Conservation (phyloP, 805 yeast genomes). For the Metschnikowia dekortorum region DNA sequence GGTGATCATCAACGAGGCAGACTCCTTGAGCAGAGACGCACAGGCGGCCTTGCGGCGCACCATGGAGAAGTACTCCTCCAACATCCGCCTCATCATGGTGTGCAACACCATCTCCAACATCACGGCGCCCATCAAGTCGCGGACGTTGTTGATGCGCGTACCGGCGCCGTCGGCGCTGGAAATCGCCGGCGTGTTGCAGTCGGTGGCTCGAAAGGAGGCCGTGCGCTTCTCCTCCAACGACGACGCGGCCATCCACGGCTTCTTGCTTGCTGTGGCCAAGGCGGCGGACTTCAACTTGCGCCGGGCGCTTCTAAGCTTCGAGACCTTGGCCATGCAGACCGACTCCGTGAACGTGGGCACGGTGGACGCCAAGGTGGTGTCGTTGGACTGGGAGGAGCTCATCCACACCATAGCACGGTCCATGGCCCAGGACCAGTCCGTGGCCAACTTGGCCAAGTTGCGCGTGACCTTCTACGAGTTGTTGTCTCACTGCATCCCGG, state of each 20-base stretch:
- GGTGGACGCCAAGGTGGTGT: constrained; percentile 39
- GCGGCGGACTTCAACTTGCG: constrained; percentile 70
- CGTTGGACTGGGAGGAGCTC: constrained; percentile 89
- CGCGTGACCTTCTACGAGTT: constrained; percentile 76
- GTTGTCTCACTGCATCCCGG: constrained; percentile 90
- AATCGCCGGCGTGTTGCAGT: constrained; percentile 48
- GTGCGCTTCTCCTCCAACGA: constrained; percentile 39
- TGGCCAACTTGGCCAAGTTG: constrained; percentile 54
- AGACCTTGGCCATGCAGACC: constrained; percentile 72
- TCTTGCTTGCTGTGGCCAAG: constrained; percentile 50
- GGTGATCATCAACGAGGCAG: constrained; percentile 89
- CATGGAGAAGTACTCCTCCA: constrained; percentile 90
- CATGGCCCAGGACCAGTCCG: constrained; percentile 59
- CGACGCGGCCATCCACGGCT: constrained; percentile 25
- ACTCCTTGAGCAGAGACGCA: constrained; percentile 83
- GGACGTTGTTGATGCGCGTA: constrained; percentile 83
- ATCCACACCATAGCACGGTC: constrained; percentile 59
- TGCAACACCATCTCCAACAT: constrained; percentile 90
- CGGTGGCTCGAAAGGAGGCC: constrained; percentile 56
- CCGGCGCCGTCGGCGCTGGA: constrained; percentile 73
- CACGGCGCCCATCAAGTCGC: constrained; percentile 89
- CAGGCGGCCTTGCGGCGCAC: constrained; percentile 95
- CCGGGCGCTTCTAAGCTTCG: constrained; percentile 71
- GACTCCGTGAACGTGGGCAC: constrained; percentile 41
- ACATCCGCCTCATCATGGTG: constrained; percentile 76